phyloP scores from a whole-genome alignment of 2,329 filamentous ascomycete species.

The Cercospora nicotianae region DNA sequence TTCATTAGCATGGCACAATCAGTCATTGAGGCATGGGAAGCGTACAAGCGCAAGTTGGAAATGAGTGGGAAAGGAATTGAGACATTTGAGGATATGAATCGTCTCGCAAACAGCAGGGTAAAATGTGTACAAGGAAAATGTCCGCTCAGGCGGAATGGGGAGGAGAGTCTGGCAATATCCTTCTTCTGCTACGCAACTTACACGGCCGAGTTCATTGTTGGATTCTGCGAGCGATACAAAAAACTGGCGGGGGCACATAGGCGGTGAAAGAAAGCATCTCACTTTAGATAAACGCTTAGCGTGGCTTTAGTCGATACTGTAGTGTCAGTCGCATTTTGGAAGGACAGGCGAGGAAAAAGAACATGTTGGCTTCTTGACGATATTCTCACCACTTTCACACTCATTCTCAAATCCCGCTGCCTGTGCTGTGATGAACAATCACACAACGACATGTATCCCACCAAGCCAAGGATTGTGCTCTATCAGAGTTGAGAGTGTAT shows the following conservation, averaged over 20 bases:
- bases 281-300: background rate
- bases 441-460: background rate
- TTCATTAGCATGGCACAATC: background rate
- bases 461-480: background rate
- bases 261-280: background rate
- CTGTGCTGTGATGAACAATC: no score
- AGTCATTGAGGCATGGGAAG: conserved; percentile 4
- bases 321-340: background rate
- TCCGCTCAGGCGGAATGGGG: background rate
- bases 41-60: conserved; percentile 2
- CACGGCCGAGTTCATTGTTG: background rate
- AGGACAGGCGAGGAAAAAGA: background rate
- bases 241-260: background rate
- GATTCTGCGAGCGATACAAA: background rate
- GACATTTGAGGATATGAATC: background rate
- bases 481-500: background rate
- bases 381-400: no score
- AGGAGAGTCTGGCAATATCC: background rate
- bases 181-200: background rate
- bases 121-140: background rate
- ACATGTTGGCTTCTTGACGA: background rate
- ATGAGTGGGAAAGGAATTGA: background rate
- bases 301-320: background rate
- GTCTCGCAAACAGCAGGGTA: background rate
- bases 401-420: no score